These are phyloP conservation scores for Avena eriantha DNA, from an alignment of 176 grass and related monocot species.

Conservation along the genomic window DNA sequence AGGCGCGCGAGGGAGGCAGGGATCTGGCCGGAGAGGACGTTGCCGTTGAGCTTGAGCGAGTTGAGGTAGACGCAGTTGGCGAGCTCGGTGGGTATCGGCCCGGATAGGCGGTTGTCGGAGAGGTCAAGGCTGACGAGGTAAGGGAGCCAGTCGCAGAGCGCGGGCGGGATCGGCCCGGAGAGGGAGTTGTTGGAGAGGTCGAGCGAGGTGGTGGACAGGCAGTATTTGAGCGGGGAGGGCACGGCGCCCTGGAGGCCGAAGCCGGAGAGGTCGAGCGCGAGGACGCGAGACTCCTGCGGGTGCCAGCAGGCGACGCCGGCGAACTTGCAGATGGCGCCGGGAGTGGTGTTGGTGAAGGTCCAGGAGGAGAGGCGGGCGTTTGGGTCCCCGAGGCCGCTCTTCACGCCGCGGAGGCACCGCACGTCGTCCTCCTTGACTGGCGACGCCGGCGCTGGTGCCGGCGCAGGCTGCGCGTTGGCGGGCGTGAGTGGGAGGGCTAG, in stretches of 20 bases:
- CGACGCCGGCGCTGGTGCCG: not conserved
- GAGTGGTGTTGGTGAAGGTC: conserved; percentile 60
- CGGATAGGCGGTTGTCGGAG: conserved; percentile 63
- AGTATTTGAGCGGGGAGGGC: conserved; percentile 71
- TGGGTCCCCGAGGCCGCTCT: conserved; percentile 37
- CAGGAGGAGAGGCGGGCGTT: conserved; percentile 34
- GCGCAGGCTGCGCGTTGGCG: conserved; percentile 23
- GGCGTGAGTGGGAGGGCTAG: not conserved
- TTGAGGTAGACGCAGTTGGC: conserved; percentile 80
- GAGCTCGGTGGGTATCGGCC: conserved; percentile 71
- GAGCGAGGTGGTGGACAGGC: conserved; percentile 60
- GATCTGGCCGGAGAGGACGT: conserved; percentile 67
- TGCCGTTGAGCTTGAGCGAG: conserved; percentile 64
- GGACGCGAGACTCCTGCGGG: conserved; percentile 71
- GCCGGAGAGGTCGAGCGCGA: conserved; percentile 56
- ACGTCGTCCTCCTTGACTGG: conserved; percentile 63
- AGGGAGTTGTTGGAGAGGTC: conserved; percentile 76
- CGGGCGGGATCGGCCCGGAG: conserved; percentile 44
- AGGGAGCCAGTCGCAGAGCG: conserved; percentile 85
- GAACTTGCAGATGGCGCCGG: conserved; percentile 63
- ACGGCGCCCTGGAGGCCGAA: conserved; percentile 65
- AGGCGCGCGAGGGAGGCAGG: conserved; percentile 69
- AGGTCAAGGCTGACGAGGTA: conserved; percentile 75
- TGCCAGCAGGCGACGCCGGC: conserved; percentile 77
- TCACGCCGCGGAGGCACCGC: conserved; percentile 66